Conservation (phyloP, 106 monocot species). For the Agapanthus africanus region DNA sequence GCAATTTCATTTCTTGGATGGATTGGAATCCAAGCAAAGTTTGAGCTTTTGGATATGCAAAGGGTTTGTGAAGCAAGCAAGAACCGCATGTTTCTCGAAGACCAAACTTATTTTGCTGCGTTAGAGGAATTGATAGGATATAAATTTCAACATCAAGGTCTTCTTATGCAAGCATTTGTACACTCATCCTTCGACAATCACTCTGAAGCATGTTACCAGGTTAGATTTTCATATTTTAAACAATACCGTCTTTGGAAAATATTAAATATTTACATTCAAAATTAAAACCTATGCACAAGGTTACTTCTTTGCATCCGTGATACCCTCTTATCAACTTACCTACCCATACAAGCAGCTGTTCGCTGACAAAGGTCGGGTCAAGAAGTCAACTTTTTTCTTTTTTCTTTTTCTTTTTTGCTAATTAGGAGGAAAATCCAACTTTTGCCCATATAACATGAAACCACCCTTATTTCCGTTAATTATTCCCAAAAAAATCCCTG, state of each 20-base stretch:
- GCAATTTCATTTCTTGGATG: conserved; percentile 76
- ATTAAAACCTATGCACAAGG: background rate
- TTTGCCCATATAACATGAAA: no score
- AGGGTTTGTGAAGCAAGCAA: conserved; percentile 41
- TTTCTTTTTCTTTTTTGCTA: no score
- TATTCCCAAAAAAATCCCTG: no score
- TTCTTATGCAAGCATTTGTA: conserved; percentile 74
- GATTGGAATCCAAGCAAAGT: conserved; percentile 57
- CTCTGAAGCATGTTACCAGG: conserved; percentile 92
- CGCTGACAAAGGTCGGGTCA: no score
- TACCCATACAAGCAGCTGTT: background rate
- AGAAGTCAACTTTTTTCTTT: no score
- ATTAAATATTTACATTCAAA: background rate
- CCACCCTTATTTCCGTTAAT: no score
- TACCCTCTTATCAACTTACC: background rate
- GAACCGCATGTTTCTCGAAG: conserved; percentile 42
- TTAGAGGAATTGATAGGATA: conserved; percentile 59
- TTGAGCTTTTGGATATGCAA: conserved; percentile 39
- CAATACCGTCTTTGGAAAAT: no score
- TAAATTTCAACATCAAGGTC: conserved; percentile 54
- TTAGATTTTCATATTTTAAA: conserved; percentile 15
- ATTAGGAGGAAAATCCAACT: no score
- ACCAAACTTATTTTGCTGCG: conserved; percentile 28
- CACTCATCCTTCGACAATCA: conserved; percentile 81
- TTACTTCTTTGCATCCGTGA: background rate